Evolutionary conservation across 805 yeast genomes (phyloP).

Genomic region (Yamadazyma olivae): DNA sequence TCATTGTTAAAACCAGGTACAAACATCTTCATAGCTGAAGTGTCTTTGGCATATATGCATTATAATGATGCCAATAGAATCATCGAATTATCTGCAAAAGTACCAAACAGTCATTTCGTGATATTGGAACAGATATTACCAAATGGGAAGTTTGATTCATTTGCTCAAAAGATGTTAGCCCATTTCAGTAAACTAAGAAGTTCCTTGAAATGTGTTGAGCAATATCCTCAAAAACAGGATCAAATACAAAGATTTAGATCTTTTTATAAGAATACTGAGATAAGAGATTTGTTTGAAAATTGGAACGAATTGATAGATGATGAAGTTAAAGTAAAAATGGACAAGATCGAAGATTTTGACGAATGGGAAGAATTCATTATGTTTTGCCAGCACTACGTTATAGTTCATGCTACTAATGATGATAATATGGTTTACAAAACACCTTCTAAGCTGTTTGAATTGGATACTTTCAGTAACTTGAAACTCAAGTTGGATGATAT

Average conservation of each 20-base stretch:
- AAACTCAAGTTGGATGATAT: neutral
- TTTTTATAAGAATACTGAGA: conserved; percentile 51
- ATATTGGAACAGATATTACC: conserved; percentile 74
- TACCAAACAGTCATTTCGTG: conserved; percentile 53
- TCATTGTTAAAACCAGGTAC: conserved; percentile 22
- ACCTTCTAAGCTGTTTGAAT: neutral
- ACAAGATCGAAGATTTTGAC: conserved; percentile 64
- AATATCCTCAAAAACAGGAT: conserved; percentile 48
- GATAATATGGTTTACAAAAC: conserved; percentile 12
- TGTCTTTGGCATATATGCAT: conserved; percentile 77
- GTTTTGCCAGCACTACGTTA: conserved; percentile 72
- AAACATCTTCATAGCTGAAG: conserved; percentile 74
- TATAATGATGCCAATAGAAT: conserved; percentile 63
- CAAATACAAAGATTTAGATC: conserved; percentile 50
- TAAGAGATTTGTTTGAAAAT: conserved; percentile 51
- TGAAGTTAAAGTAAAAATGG: conserved; percentile 39
- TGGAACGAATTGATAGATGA: conserved; percentile 49
- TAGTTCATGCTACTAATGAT: conserved; percentile 59
- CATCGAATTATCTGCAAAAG: conserved; percentile 44
- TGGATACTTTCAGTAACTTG: neutral
- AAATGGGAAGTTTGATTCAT: conserved; percentile 58
- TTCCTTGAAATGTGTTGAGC: conserved; percentile 62
- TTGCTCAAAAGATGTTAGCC: conserved; percentile 69
- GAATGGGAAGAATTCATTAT: conserved; percentile 80
- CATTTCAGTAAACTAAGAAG: conserved; percentile 67